Evolutionary conservation across 768 basidiomycete species (phyloP).

Genomic region (Dictyophora rubrovolvata): DNA sequence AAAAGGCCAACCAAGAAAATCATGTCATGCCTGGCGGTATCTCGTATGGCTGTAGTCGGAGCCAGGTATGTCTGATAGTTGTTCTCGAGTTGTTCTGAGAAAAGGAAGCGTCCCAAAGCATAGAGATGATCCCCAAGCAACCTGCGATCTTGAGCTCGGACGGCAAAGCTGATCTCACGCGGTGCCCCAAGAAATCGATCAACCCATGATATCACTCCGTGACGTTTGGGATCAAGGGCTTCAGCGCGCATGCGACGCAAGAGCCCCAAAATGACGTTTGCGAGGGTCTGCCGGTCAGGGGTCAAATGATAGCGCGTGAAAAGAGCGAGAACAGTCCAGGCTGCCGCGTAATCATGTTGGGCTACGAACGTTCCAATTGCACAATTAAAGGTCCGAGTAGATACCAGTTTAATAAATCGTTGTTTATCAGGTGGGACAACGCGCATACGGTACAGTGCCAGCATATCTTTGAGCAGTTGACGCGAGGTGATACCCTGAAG

Average conservation of each 20-base stretch:
- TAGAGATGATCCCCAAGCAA: constrained; percentile 1
- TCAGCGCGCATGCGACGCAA: constrained; percentile 2
- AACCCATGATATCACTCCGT: background rate
- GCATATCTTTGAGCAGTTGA: background rate
- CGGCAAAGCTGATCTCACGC: background rate
- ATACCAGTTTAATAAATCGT: constrained; percentile 1
- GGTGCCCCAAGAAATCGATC: background rate
- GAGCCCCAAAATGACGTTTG: background rate
- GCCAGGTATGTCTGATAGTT: background rate
- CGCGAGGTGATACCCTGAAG: background rate
- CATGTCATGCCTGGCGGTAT: background rate
- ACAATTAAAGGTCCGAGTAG: constrained; percentile 3
- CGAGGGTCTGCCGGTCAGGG: background rate
- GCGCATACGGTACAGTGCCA: background rate
- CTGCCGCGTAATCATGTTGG: constrained; percentile 3
- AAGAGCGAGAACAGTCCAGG: constrained; percentile 3
- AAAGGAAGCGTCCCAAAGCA: background rate
- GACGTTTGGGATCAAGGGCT: background rate
- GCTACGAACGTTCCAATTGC: constrained; percentile 1
- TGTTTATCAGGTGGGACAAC: background rate
- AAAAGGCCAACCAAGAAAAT: background rate
- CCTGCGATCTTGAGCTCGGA: background rate
- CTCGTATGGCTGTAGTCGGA: background rate
- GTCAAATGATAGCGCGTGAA: background rate
- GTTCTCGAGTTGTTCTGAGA: background rate